phyloP scores from a whole-genome alignment of 139 green algal genomes.

The Asterochloris sp. region DNA sequence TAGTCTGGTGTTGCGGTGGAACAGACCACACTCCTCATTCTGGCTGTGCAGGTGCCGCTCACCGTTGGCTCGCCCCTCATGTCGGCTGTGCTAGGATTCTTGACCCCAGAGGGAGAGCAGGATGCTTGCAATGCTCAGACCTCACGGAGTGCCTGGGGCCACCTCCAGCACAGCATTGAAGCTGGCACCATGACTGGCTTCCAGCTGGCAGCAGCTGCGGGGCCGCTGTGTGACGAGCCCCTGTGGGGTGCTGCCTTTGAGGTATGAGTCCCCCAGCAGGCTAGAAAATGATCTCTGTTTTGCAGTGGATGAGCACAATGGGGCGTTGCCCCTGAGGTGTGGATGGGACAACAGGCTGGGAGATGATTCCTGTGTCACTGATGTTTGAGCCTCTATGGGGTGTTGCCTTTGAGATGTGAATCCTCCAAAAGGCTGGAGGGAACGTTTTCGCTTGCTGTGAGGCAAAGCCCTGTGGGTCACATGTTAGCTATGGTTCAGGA shows the following conservation, averaged over 20 bases:
- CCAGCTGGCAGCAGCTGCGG: constrained; percentile 77
- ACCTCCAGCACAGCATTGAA: constrained; percentile 42
- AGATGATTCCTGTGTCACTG: constrained; percentile 87
- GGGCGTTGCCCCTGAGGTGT: too few species aligned
- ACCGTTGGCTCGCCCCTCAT: too few species aligned
- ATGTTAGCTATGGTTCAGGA: too few species aligned
- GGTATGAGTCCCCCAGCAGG: constrained; percentile 21
- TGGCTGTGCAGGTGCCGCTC: too few species aligned
- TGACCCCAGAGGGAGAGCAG: too few species aligned
- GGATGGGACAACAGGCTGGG: too few species aligned
- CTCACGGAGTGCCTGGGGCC: neutral
- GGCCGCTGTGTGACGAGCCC: constrained; percentile 96
- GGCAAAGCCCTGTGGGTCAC: neutral
- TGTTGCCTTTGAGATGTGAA: constrained; percentile 68
- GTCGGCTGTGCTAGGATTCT: too few species aligned
- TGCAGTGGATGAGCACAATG: neutral
- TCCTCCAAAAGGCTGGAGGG: too few species aligned
- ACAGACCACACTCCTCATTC: too few species aligned
- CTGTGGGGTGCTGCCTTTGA: constrained; percentile 88
- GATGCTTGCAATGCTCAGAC: too few species aligned
- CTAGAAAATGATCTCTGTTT: too few species aligned
- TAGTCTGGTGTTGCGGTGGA: too few species aligned
- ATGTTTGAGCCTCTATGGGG: constrained; percentile 96
- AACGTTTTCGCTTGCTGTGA: neutral
- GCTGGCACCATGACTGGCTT: constrained; percentile 85